Evolutionary conservation across 768 basidiomycete species (phyloP).

Genomic region (Lenzites betulinus): DNA sequence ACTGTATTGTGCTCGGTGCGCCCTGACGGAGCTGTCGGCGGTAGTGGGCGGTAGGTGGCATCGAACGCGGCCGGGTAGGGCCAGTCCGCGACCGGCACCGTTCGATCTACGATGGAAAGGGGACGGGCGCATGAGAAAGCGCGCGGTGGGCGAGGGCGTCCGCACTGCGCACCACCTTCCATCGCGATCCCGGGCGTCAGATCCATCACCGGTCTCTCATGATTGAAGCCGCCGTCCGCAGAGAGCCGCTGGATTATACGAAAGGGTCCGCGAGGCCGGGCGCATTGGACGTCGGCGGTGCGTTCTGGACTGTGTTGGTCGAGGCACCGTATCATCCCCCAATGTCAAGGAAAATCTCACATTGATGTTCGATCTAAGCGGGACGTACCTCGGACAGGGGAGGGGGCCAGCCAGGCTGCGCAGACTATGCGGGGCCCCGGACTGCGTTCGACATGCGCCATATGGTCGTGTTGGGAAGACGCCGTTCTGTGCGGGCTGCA

Average conservation of each 20-base stretch:
- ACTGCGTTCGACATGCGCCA: neutral
- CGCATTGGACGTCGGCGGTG: neutral
- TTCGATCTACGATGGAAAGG: neutral
- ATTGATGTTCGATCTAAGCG: neutral
- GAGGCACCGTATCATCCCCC: slow-evolving; percentile 2
- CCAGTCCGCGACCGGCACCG: slow-evolving; percentile 6
- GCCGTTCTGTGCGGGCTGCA: too few species aligned
- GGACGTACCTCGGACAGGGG: slow-evolving; percentile 2
- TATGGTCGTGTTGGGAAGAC: neutral
- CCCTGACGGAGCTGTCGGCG: slow-evolving; percentile 4
- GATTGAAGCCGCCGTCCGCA: neutral
- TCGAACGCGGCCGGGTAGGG: slow-evolving; percentile 3
- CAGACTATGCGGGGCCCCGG: neutral
- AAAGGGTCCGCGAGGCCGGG: neutral
- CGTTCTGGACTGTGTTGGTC: neutral
- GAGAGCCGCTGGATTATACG: neutral
- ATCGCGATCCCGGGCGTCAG: neutral
- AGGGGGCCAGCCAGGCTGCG: neutral
- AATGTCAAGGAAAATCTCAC: neutral
- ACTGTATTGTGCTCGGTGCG: neutral
- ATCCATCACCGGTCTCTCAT: slow-evolving; percentile 1
- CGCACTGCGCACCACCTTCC: neutral
- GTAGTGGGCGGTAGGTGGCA: neutral
- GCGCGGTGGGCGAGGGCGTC: neutral
- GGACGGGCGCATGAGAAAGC: slow-evolving; percentile 2